These are phyloP conservation scores for Cadophora sp. DNA, from an alignment of 2,329 filamentous ascomycete genomes.

Conservation along the genomic window DNA sequence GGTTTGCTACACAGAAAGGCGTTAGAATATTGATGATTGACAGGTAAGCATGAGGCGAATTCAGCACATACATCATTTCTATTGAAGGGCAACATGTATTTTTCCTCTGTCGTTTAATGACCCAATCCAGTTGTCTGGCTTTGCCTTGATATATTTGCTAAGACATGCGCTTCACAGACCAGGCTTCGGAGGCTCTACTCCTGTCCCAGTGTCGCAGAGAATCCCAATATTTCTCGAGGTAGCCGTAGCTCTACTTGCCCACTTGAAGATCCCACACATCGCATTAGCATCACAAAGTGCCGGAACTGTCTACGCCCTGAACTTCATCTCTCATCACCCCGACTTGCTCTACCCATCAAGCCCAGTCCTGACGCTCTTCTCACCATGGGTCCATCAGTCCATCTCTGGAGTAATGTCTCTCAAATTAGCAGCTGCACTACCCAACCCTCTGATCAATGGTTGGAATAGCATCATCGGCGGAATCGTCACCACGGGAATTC, in stretches of 20 bases:
- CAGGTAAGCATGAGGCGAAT: slow-evolving; percentile 41
- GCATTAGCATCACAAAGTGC: slow-evolving; percentile 50
- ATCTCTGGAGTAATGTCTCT: slow-evolving; percentile 29
- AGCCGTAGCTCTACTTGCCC: slow-evolving; percentile 48
- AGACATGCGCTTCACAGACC: slow-evolving; percentile 46
- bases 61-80: not conserved
- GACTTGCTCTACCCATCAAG: slow-evolving; percentile 44
- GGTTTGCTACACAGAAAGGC: slow-evolving; percentile 42
- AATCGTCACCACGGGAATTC: slow-evolving; percentile 44
- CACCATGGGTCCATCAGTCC: slow-evolving; percentile 50
- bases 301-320: slow-evolving; percentile 53
- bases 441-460: slow-evolving; percentile 41
- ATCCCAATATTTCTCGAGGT: slow-evolving; percentile 51
- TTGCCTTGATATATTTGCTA: not conserved
- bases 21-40: slow-evolving; percentile 50
- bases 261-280: slow-evolving; percentile 49
- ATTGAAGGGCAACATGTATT: not conserved
- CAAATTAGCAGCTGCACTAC: slow-evolving; percentile 31
- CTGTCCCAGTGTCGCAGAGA: slow-evolving; percentile 47
- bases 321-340: slow-evolving; percentile 48
- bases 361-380: slow-evolving; percentile 44
- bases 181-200: slow-evolving; percentile 52
- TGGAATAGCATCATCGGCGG: slow-evolving; percentile 45
- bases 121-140: not conserved
- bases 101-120: not conserved